Evolutionary conservation across 2,329 filamentous ascomycete species (phyloP).

Genomic region (Coniella vitis): DNA sequence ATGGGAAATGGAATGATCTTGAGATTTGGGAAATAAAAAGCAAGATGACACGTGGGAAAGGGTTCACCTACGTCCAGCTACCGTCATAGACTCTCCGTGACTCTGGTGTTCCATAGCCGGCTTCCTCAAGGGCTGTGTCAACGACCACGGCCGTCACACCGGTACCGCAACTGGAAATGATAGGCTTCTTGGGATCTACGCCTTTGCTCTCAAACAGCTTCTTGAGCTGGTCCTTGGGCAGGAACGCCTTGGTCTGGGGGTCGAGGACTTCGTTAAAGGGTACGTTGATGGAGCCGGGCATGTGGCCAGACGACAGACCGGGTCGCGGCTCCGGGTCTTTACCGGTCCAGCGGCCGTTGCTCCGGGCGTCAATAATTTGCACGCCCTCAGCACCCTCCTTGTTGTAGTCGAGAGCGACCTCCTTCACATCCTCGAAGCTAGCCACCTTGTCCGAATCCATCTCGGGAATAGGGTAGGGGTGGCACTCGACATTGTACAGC

Average conservation of each 20-base stretch:
- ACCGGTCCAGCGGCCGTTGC: conserved; percentile 73
- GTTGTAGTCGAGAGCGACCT: conserved; percentile 66
- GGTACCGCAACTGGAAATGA: conserved; percentile 85
- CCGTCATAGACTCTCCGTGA: conserved; percentile 83
- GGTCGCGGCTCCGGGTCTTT: conserved; percentile 79
- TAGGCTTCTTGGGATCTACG: conserved; percentile 69
- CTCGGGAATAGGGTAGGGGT: conserved; percentile 57
- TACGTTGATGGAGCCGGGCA: conserved; percentile 79
- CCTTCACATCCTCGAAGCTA: conserved; percentile 74
- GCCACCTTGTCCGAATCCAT: conserved; percentile 59
- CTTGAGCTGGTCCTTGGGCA: conserved; percentile 63
- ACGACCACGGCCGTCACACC: conserved; percentile 90
- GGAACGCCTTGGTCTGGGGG: conserved; percentile 71
- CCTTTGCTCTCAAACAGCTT: conserved; percentile 74
- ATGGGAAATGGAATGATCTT: not conserved
- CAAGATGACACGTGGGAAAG: not conserved
- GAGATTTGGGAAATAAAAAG: conserved; percentile 8
- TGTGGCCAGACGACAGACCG: conserved; percentile 82
- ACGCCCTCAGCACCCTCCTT: conserved; percentile 79
- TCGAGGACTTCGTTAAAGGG: conserved; percentile 77
- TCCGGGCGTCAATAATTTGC: conserved; percentile 84
- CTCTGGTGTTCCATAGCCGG: conserved; percentile 62
- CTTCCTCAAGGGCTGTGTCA: conserved; percentile 76
- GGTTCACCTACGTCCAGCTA: conserved; percentile 81
- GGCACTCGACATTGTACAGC: conserved; percentile 60